Conservation (phyloP, 768 basidiomycete genomes). For the Mrakia gelida region DNA sequence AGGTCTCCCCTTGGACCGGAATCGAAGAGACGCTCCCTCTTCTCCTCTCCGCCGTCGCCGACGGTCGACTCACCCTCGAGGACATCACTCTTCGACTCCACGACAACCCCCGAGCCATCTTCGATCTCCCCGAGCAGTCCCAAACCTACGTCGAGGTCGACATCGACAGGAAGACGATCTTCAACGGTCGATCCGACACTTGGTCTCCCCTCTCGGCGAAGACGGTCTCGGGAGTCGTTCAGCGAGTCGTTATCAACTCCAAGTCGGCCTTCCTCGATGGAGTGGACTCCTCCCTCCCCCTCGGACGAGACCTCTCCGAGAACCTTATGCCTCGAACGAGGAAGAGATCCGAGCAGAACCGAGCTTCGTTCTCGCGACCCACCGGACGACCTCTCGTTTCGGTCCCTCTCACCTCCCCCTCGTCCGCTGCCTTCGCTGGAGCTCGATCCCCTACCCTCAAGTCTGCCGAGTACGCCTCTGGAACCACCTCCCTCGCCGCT, state of each 20-base stretch:
- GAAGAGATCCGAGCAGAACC: constrained; percentile 38
- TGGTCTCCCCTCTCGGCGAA: constrained; percentile 81
- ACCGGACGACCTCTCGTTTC: constrained; percentile 37
- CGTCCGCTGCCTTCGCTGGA: constrained; percentile 25
- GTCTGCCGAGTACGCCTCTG: constrained; percentile 31
- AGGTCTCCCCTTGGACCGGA: constrained; percentile 67
- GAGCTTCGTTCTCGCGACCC: constrained; percentile 43
- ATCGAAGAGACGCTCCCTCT: constrained; percentile 82
- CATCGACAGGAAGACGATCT: constrained; percentile 65
- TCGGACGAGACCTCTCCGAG: constrained; percentile 47
- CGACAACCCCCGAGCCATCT: constrained; percentile 89
- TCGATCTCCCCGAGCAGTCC: constrained; percentile 78
- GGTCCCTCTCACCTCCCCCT: constrained; percentile 17
- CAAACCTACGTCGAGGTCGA: constrained; percentile 91
- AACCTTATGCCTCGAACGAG: constrained; percentile 33
- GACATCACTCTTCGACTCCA: constrained; percentile 77
- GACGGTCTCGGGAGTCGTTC: constrained; percentile 66
- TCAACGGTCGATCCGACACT: constrained; percentile 49
- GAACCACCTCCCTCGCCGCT: constrained; percentile 36
- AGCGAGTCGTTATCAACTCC: constrained; percentile 84
- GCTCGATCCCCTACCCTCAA: constrained; percentile 36
- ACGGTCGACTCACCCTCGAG: constrained; percentile 72
- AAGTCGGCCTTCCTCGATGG: constrained; percentile 89
- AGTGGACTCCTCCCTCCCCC: constrained; percentile 51
- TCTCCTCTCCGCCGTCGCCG: constrained; percentile 74